A percentile compares a stretch with the other conserved stretches of the same genome.
Conservation (phyloP, 164 flowering plant genomes). For the Dillenia suffruticosa region DNA sequence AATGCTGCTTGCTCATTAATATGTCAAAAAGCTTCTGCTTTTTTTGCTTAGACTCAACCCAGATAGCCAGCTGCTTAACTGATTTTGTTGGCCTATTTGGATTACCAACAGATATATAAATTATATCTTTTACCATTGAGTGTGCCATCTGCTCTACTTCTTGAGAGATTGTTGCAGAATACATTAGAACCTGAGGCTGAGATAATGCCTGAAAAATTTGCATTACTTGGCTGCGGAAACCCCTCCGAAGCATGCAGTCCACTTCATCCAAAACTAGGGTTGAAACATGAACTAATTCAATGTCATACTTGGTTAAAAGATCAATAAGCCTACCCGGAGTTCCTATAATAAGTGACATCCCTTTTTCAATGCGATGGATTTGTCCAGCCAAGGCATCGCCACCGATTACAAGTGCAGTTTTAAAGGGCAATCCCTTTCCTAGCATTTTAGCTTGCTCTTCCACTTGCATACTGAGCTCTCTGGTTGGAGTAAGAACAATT, state of each 20-base stretch:
- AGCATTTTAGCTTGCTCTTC: constrained; percentile 91
- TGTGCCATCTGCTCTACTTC: constrained; percentile 69
- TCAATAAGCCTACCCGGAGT: constrained; percentile 96
- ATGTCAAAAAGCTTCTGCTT: constrained; percentile 90
- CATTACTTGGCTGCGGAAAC: constrained; percentile 87
- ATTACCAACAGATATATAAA: constrained; percentile 52
- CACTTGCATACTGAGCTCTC: constrained; percentile 86
- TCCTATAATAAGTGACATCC: constrained; percentile 74
- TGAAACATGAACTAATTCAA: constrained; percentile 57
- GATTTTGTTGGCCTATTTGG: constrained; percentile 52
- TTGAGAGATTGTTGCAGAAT: constrained; percentile 69
- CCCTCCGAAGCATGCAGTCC: constrained; percentile 87
- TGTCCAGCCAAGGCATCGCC: constrained; percentile 92
- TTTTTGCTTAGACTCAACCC: constrained; percentile 88
- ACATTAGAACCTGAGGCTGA: constrained; percentile 79
- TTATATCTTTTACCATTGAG: constrained; percentile 46
- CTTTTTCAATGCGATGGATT: constrained; percentile 65
- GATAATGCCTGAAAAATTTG: constrained; percentile 72
- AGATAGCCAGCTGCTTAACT: constrained; percentile 77
- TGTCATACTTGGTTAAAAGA: constrained; percentile 70
- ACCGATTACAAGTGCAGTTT: constrained; percentile 91
- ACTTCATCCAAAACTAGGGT: constrained; percentile 83
- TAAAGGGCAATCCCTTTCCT: constrained; percentile 81
- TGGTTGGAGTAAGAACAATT: constrained; percentile 82
- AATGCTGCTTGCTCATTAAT: constrained; percentile 73